Percentiles rank a stretch among this genome's conserved stretches.
These are phyloP conservation scores for Amanita molliuscula DNA, from an alignment of 768 basidiomycete species.

Conservation along the genomic window DNA sequence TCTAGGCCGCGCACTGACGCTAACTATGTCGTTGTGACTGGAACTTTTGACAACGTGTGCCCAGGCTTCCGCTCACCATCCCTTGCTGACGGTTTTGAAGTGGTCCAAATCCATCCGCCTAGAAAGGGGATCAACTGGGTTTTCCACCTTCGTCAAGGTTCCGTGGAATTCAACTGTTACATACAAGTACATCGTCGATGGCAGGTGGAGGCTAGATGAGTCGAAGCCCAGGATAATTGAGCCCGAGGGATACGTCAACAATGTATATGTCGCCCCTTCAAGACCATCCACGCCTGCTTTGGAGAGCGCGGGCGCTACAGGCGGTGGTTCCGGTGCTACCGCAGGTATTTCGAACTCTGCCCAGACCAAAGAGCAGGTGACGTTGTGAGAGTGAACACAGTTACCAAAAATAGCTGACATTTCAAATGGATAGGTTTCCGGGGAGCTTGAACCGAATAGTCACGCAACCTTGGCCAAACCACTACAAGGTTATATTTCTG, in stretches of 20 bases:
- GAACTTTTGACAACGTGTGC: slow-evolving; percentile 69
- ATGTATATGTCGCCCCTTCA: slow-evolving; percentile 46
- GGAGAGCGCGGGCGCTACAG: not conserved
- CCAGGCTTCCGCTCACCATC: slow-evolving; percentile 1
- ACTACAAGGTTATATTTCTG: not conserved
- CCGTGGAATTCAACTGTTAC: slow-evolving; percentile 53
- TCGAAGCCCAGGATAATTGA: slow-evolving; percentile 54
- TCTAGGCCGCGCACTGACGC: slow-evolving; percentile 51
- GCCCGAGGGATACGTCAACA: slow-evolving; percentile 57
- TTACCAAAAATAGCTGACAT: not conserved
- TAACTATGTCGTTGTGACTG: slow-evolving; percentile 55
- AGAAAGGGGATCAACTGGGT: slow-evolving; percentile 41
- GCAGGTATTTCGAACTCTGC: not conserved
- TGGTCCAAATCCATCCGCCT: slow-evolving; percentile 54
- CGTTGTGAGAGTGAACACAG: not conserved
- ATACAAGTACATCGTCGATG: slow-evolving; percentile 81
- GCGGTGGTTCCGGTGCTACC: not conserved
- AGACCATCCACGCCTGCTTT: slow-evolving; percentile 20
- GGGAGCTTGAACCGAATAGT: not conserved
- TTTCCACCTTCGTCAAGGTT: slow-evolving; percentile 40
- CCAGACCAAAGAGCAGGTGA: not conserved
- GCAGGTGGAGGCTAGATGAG: slow-evolving; percentile 45
- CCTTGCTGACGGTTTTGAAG: slow-evolving; percentile 18
- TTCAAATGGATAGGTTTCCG: not conserved
- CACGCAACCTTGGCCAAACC: not conserved